A percentile compares a stretch with the other conserved stretches of the same genome.
Conservation (phyloP, 495 filamentous ascomycete species). For the Cercophora scortea region DNA sequence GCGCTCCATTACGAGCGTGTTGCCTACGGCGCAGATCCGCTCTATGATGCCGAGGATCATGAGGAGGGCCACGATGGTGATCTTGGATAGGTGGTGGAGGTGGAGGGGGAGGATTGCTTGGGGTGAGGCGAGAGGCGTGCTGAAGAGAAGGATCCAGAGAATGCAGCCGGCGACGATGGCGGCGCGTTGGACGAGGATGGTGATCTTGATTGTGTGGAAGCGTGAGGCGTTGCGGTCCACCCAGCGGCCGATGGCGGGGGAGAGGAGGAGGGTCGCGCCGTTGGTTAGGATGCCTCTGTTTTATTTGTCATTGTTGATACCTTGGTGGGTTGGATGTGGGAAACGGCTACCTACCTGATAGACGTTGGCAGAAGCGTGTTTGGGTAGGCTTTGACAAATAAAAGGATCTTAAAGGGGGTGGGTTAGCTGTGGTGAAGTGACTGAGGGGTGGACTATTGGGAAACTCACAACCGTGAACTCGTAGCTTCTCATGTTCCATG, state of each 20-base stretch:
- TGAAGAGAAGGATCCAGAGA: slow-evolving; percentile 28
- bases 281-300: slow-evolving; percentile 27
- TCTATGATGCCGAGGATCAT: slow-evolving; percentile 44
- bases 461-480: slow-evolving; percentile 47
- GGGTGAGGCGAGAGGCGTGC: not conserved
- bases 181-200: slow-evolving; percentile 33
- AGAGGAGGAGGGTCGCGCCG: slow-evolving; percentile 28
- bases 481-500: slow-evolving; percentile 57
- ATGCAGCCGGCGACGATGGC: slow-evolving; percentile 35
- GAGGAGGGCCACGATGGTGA: slow-evolving; percentile 29
- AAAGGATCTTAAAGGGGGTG: slow-evolving; percentile 23
- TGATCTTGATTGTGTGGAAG: slow-evolving; percentile 22
- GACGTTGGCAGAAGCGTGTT: slow-evolving; percentile 39
- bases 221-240: slow-evolving; percentile 28
- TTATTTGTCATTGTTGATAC: not conserved
- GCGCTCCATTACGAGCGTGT: slow-evolving; percentile 50
- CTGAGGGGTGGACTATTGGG: too few species aligned
- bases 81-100: slow-evolving; percentile 2
- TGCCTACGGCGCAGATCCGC: slow-evolving; percentile 40
- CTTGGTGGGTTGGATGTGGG: not conserved
- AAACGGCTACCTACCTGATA: slow-evolving; percentile 13
- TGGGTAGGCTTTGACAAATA: slow-evolving; percentile 48
- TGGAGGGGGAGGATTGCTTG: too few species aligned
- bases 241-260: slow-evolving; percentile 33
- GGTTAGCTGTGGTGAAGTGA: not conserved